Conservation (phyloP, 169 alveolate genomes). For the Besnoitia besnoiti region DNA sequence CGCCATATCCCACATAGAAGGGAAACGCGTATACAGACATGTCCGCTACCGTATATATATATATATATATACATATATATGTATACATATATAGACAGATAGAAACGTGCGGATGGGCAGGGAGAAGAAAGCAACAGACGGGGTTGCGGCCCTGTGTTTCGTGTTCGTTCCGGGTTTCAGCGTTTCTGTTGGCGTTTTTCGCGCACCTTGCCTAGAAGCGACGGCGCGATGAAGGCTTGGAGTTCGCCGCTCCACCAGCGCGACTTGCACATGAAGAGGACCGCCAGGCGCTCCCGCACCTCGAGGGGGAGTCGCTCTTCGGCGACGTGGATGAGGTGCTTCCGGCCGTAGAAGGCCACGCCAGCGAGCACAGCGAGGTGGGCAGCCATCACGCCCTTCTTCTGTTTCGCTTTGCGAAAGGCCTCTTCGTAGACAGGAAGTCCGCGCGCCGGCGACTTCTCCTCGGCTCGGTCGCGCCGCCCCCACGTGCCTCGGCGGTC, state of each 20-base stretch:
- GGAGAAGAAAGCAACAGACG: no score
- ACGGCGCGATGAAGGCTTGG: not conserved
- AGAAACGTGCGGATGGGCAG: not conserved
- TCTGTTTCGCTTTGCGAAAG: not conserved
- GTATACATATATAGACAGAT: not conserved
- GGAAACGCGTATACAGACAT: no score
- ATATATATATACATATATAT: no score
- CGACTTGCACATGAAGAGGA: slow-evolving; percentile 22
- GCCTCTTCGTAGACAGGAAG: not conserved
- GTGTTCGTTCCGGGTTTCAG: no score
- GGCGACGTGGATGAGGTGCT: not conserved
- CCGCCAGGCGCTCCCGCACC: slow-evolving; percentile 1
- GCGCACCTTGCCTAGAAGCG: not conserved
- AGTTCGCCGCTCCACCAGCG: slow-evolving; percentile 17
- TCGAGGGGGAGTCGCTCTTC: not conserved
- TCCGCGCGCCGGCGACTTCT: not conserved
- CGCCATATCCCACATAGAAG: no score
- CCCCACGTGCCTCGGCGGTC: not conserved
- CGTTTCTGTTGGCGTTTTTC: no score
- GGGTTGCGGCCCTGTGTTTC: no score
- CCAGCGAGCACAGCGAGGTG: not conserved
- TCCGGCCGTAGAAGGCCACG: not conserved
- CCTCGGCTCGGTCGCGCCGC: no score
- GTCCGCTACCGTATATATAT: no score
- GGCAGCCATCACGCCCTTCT: not conserved